Evolutionary conservation across 768 basidiomycete species (phyloP).

Genomic region (Grammothele lineata): DNA sequence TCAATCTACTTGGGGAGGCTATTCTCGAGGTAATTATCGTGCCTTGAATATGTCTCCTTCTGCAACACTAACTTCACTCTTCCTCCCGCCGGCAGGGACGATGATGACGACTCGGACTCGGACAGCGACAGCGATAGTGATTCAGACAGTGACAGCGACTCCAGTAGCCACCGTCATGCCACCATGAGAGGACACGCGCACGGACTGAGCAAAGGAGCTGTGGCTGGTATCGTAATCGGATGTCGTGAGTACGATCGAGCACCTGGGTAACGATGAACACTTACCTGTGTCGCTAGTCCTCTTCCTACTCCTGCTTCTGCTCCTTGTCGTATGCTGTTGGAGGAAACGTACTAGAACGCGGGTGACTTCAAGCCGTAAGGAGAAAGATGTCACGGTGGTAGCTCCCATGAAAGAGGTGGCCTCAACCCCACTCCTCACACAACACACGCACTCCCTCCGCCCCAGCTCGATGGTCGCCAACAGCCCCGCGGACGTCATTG

Average conservation of each 20-base stretch:
- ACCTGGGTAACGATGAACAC: background rate
- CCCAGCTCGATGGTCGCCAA: background rate
- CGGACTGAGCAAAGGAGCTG: constrained; percentile 11
- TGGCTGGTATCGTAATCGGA: constrained; percentile 26
- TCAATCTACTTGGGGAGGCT: background rate
- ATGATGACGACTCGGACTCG: constrained; percentile 10
- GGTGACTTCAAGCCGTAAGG: background rate
- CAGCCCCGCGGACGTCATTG: background rate
- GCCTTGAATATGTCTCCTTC: too few species aligned
- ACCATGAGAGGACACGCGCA: background rate
- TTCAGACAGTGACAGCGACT: constrained; percentile 7
- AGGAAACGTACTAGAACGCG: background rate
- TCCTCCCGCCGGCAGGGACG: constrained; percentile 1
- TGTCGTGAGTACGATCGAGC: constrained; percentile 15
- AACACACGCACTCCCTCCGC: background rate
- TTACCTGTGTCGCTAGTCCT: background rate
- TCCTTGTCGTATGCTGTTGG: constrained; percentile 11
- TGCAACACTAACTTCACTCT: background rate
- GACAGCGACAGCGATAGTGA: constrained; percentile 8
- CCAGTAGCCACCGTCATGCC: constrained; percentile 1
- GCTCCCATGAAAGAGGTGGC: constrained; percentile 3
- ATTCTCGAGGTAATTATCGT: constrained; percentile 1
- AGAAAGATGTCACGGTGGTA: background rate
- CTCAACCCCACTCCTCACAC: background rate
- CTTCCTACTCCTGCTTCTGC: constrained; percentile 9